Percentiles rank a stretch among this genome's conserved stretches.
phyloP scores from a whole-genome alignment of 306 rosid species.

The Pterocarpus macrocarpus region DNA sequence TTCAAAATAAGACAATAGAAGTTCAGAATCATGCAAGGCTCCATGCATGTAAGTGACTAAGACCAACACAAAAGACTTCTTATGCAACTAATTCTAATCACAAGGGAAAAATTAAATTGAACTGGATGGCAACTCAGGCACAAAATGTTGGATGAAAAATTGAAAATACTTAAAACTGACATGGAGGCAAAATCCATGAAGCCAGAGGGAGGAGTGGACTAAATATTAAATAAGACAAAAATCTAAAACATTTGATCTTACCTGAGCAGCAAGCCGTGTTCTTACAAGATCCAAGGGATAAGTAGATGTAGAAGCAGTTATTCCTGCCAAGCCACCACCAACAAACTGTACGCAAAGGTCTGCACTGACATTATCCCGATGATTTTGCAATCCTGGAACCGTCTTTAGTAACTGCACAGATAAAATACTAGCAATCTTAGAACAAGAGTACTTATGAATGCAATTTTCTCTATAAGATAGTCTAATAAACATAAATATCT shows the following conservation, averaged over 20 bases:
- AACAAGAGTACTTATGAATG: neutral
- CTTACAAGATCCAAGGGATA: constrained; percentile 98
- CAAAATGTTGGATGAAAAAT: neutral
- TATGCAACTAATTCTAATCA: constrained; percentile 15
- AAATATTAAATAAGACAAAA: neutral
- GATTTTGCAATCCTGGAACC: constrained; percentile 65
- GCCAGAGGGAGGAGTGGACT: neutral
- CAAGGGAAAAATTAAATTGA: constrained; percentile 19
- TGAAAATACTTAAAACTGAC: neutral
- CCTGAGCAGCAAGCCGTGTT: constrained; percentile 99
- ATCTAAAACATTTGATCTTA: constrained; percentile 37
- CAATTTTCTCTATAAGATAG: neutral
- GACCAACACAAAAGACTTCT: constrained; percentile 31
- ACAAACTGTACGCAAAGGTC: constrained; percentile 76
- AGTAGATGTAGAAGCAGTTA: constrained; percentile 90
- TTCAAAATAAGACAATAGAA: constrained; percentile 28
- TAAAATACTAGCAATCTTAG: constrained; percentile 23
- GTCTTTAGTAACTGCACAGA: constrained; percentile 64
- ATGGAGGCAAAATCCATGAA: neutral
- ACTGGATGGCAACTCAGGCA: neutral
- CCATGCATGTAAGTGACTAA: neutral
- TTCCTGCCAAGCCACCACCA: constrained; percentile 95
- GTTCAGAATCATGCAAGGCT: constrained; percentile 12
- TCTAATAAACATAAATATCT: neutral
- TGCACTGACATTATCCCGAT: constrained; percentile 61